Evolutionary conservation across 169 alveolate genomes (phyloP).

Genomic region (Perkinsus olseni): DNA sequence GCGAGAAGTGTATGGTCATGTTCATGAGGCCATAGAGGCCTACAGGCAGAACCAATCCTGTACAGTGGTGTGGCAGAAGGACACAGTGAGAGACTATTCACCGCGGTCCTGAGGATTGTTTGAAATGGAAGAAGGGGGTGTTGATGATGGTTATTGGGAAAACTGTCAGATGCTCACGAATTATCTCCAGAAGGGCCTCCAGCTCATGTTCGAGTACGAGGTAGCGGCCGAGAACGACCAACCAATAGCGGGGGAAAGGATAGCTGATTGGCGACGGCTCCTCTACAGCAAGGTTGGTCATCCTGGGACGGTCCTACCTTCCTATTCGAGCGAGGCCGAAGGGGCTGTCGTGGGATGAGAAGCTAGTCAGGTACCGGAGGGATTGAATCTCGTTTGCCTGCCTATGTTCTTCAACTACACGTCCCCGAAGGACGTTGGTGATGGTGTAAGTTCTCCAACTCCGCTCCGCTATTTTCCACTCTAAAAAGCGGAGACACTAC

Average conservation of each 20-base stretch:
- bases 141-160: too few species aligned
- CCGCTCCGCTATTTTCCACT: not conserved
- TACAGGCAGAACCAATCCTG: not conserved
- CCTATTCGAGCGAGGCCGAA: not conserved
- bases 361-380: not conserved
- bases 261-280: not conserved
- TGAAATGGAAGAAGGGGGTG: too few species aligned
- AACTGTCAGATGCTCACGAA: not conserved
- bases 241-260: not conserved
- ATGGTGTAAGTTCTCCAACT: not conserved
- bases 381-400: not conserved
- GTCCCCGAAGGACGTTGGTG: not conserved
- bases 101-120: too few species aligned
- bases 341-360: not conserved
- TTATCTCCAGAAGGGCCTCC: not conserved
- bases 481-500: not conserved
- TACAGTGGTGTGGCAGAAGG: not conserved
- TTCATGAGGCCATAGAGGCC: not conserved
- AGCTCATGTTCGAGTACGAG: not conserved
- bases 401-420: not conserved
- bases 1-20: not conserved
- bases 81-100: not conserved
- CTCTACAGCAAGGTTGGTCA: not conserved
- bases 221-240: not conserved
- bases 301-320: not conserved